These are phyloP conservation scores for Phoma sp. DNA, from an alignment of 2,329 filamentous ascomycete genomes.

Conservation along the genomic window DNA sequence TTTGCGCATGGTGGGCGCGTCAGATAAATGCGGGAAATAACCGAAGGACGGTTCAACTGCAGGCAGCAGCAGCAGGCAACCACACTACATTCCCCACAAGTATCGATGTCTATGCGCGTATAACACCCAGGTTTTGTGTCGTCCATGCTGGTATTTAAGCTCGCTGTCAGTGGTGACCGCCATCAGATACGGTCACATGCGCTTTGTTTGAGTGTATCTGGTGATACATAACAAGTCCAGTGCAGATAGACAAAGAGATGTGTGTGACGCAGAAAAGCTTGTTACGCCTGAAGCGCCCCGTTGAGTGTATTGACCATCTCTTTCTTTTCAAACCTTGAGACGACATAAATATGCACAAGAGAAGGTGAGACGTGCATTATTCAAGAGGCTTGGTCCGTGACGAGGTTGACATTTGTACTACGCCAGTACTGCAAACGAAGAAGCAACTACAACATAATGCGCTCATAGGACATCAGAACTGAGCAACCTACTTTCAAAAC, in stretches of 20 bases:
- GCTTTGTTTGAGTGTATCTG: conserved; percentile 1
- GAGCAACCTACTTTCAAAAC: neutral
- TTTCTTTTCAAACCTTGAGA: neutral
- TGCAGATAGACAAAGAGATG: conserved; percentile 3
- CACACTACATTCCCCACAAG: neutral
- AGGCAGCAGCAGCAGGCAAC: conserved; percentile 17
- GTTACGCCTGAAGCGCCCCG: neutral
- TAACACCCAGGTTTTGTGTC: neutral
- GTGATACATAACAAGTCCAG: conserved; percentile 6
- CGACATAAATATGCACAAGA: neutral
- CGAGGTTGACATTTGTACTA: neutral
- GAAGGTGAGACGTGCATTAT: neutral
- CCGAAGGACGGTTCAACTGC: conserved; percentile 4
- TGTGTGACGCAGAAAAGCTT: neutral
- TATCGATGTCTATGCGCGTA: neutral
- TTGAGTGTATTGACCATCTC: neutral
- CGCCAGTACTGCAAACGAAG: too few relatives aligned
- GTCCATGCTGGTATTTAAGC: neutral
- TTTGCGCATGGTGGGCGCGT: neutral
- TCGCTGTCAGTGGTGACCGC: neutral
- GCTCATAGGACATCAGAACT: neutral
- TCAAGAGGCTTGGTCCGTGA: neutral
- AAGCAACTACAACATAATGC: neutral
- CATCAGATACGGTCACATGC: neutral
- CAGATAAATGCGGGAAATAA: conserved; percentile 5